Evolutionary conservation across 2,329 filamentous ascomycete species (phyloP).

Genomic region (Ilyonectria sp.): DNA sequence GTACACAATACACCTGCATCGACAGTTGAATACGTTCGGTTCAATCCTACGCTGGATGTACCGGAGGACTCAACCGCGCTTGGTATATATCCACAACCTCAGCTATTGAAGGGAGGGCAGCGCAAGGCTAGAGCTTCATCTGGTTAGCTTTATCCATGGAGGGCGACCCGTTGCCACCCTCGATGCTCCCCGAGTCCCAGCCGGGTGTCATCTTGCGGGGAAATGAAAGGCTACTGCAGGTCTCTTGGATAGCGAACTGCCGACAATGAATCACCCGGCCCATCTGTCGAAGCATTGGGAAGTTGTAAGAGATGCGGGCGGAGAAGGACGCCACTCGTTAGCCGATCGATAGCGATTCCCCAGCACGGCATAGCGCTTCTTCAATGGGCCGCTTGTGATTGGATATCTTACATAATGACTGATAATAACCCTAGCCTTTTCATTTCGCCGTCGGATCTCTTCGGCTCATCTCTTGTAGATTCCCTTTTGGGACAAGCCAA

Average conservation of each 20-base stretch:
- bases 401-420: neutral
- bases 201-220: neutral
- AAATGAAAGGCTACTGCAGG: neutral
- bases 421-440: neutral
- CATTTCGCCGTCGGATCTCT: neutral
- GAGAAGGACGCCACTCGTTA: neutral
- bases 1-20: neutral
- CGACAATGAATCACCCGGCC: neutral
- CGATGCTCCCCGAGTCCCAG: neutral
- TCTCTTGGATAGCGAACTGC: no score
- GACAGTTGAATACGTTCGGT: neutral
- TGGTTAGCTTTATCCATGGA: neutral
- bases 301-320: neutral
- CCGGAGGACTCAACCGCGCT: neutral
- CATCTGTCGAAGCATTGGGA: neutral
- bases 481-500: slow-evolving; percentile 27
- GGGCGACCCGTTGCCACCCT: neutral
- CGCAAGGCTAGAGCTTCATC: neutral
- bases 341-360: neutral
- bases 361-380: neutral
- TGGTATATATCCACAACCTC: neutral
- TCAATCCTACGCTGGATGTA: neutral
- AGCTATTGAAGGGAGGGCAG: neutral
- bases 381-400: neutral
- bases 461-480: slow-evolving; percentile 37